A percentile compares a stretch with the other conserved stretches of the same genome.
phyloP scores from a whole-genome alignment of 352 stramenopile species.

The Globisporangium spiculum region DNA sequence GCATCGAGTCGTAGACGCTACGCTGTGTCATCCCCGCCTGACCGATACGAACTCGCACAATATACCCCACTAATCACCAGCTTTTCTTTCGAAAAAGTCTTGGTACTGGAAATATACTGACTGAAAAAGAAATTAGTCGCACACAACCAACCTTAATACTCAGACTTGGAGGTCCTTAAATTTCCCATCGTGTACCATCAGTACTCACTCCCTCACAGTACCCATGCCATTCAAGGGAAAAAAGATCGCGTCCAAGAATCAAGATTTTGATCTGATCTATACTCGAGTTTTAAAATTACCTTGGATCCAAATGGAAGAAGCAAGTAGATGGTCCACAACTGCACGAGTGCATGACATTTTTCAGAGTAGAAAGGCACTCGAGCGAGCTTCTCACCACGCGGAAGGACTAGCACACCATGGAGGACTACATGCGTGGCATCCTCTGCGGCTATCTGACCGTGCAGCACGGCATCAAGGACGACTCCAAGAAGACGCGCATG shows the following conservation, averaged over 20 bases:
- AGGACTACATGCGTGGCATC: slow-evolving; percentile 72
- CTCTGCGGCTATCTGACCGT: slow-evolving; percentile 66
- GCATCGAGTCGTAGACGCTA: background rate
- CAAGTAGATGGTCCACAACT: background rate
- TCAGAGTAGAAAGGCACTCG: background rate
- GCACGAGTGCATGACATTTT: background rate
- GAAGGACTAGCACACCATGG: slow-evolving; percentile 28
- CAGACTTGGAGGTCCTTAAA: too few species aligned
- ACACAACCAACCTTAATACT: too few species aligned
- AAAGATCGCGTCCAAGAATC: background rate
- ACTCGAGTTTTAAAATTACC: background rate
- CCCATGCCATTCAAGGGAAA: background rate
- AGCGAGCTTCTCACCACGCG: too few species aligned
- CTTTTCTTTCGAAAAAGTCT: too few species aligned
- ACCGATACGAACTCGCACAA: background rate
- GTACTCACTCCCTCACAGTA: too few species aligned
- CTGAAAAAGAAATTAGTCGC: too few species aligned
- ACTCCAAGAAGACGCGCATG: slow-evolving; percentile 50
- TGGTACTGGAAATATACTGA: too few species aligned
- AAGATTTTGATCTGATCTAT: background rate
- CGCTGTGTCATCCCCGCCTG: background rate
- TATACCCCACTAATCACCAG: background rate
- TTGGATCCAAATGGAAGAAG: background rate
- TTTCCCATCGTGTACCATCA: too few species aligned
- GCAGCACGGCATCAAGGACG: slow-evolving; percentile 43